Percentiles rank a stretch among this genome's conserved stretches.
Conservation (phyloP, 176 grass and related monocot genomes). For the Leersia perrieri region DNA sequence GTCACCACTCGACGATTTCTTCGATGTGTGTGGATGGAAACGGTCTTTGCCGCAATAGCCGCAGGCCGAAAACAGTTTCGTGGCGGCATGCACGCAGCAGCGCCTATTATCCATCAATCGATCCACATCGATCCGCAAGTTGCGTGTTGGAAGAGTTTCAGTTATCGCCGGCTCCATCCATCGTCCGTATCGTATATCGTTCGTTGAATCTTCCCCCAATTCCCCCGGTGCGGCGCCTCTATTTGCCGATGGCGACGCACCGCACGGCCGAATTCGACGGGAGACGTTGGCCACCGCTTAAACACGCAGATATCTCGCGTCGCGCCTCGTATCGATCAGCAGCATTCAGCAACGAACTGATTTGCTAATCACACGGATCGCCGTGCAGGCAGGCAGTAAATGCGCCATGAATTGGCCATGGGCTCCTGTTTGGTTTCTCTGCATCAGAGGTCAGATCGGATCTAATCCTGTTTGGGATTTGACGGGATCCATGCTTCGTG, state of each 20-base stretch:
- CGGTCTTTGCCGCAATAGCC: background rate
- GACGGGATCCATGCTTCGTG: background rate
- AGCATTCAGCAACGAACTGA: background rate
- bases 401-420: too few species aligned
- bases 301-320: background rate
- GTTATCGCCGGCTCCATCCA: background rate
- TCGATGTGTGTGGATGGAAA: background rate
- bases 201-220: slow-evolving; percentile 22
- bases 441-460: background rate
- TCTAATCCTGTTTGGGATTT: background rate
- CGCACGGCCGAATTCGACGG: slow-evolving; percentile 9
- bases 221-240: background rate
- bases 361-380: background rate
- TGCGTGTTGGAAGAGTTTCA: slow-evolving; percentile 21
- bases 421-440: background rate
- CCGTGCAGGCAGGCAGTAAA: background rate
- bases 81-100: background rate
- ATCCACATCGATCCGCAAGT: background rate
- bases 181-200: background rate
- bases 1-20: background rate
- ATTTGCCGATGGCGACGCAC: slow-evolving; percentile 9
- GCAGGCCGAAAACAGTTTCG: background rate
- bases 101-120: background rate
- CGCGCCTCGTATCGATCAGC: too few species aligned
- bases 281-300: background rate